Percentiles rank a stretch among this genome's conserved stretches.
phyloP scores from a whole-genome alignment of 176 grass and related monocot species.

The Panicum miliaceum region DNA sequence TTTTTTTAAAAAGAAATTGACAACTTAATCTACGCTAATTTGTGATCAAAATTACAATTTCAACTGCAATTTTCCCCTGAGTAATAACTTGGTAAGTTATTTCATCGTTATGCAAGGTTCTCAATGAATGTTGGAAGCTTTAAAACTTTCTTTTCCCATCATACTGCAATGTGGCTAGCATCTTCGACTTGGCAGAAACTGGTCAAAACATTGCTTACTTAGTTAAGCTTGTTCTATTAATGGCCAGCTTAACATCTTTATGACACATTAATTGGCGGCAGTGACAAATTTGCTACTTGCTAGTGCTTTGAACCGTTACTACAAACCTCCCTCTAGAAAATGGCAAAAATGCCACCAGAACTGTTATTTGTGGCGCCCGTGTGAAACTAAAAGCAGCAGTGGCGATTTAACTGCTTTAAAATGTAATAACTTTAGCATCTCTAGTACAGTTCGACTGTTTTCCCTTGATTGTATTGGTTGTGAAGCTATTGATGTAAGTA shows the following conservation, averaged over 20 bases:
- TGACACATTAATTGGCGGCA: background rate
- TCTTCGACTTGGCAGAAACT: conserved; percentile 14
- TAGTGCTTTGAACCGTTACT: background rate
- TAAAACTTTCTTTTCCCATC: background rate
- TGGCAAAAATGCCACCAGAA: background rate
- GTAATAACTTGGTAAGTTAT: conserved; percentile 14
- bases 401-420: background rate
- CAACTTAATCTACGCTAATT: conserved; percentile 13
- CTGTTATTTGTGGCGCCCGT: background rate
- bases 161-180: conserved; percentile 7
- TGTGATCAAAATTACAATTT: conserved; percentile 13
- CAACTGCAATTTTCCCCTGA: background rate
- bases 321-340: background rate
- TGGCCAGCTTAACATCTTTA: conserved; percentile 20
- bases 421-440: background rate
- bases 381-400: too few species aligned
- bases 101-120: conserved; percentile 20
- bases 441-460: background rate
- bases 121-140: conserved; percentile 8
- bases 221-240: conserved; percentile 27
- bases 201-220: background rate
- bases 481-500: conserved; percentile 27
- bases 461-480: background rate
- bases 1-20: background rate
- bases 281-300: background rate